Conservation (phyloP, 345 rosid genomes). For the Isatis tinctoria region DNA sequence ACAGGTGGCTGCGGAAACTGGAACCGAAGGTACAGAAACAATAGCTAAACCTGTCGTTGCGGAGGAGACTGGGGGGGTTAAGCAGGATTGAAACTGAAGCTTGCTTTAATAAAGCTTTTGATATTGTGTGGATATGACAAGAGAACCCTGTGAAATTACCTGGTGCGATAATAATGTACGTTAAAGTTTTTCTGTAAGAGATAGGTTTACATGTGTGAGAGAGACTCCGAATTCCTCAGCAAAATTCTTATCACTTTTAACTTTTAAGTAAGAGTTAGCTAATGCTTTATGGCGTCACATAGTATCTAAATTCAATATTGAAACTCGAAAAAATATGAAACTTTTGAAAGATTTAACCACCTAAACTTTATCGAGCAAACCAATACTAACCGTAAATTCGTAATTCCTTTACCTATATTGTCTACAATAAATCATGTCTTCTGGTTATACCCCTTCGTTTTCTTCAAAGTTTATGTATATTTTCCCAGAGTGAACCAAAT, state of each 20-base stretch:
- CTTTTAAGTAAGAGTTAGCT: too few species aligned
- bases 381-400: not conserved
- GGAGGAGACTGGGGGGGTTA: slow-evolving; percentile 12
- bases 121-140: slow-evolving; percentile 16
- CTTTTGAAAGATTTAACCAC: not conserved
- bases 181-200: not conserved
- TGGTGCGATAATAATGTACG: not conserved
- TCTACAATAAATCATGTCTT: not conserved
- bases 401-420: not conserved
- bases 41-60: slow-evolving; percentile 1
- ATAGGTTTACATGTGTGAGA: not conserved
- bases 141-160: not conserved
- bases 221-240: not conserved
- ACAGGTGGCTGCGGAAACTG: slow-evolving; percentile 25
- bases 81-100: slow-evolving; percentile 28
- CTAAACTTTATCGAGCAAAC: not conserved
- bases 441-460: slow-evolving; percentile 5
- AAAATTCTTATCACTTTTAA: not conserved
- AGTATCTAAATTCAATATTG: too few species aligned
- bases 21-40: slow-evolving; percentile 18
- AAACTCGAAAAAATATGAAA: too few species aligned
- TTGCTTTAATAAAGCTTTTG: slow-evolving; percentile 8
- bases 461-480: slow-evolving; percentile 8
- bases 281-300: too few species aligned
- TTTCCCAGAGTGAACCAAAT: not conserved